phyloP scores from a whole-genome alignment of 2,329 filamentous ascomycete species.

The Verticillium zaregamsianum region DNA sequence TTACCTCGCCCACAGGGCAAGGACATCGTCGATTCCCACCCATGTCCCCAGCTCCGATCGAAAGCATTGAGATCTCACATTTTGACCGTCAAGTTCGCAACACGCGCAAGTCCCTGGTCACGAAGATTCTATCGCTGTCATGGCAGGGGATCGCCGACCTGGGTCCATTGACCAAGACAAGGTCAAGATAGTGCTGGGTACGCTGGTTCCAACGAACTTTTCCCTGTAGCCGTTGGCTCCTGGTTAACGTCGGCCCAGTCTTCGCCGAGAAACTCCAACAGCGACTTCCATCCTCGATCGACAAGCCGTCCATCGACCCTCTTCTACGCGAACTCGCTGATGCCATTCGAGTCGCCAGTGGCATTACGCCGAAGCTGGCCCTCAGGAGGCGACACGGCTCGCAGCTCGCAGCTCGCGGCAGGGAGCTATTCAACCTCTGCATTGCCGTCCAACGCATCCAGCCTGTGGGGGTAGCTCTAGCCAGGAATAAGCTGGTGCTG shows the following conservation, averaged over 20 bases:
- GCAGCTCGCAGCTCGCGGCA: conserved; percentile 52
- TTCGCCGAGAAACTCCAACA: conserved; percentile 7
- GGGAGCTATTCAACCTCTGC: conserved; percentile 63
- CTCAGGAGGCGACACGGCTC: not conserved
- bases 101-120: not conserved
- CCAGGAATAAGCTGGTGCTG: conserved; percentile 27
- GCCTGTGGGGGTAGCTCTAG: conserved; percentile 19
- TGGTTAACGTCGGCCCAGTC: not conserved
- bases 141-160: not conserved
- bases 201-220: not conserved
- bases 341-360: conserved; percentile 2
- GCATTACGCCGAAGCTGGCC: not conserved
- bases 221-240: not conserved
- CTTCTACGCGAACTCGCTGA: conserved; percentile 24
- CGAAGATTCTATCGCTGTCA: not conserved
- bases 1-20: no score
- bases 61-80: no score
- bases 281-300: conserved; percentile 11
- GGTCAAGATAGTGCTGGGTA: not conserved
- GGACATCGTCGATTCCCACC: no score
- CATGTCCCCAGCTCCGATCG: no score
- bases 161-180: not conserved
- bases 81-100: not conserved
- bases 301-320: conserved; percentile 13
- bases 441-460: conserved; percentile 41